These are phyloP conservation scores for Oryza longistaminata DNA, from an alignment of 176 grass and related monocot species.

Conservation along the genomic window DNA sequence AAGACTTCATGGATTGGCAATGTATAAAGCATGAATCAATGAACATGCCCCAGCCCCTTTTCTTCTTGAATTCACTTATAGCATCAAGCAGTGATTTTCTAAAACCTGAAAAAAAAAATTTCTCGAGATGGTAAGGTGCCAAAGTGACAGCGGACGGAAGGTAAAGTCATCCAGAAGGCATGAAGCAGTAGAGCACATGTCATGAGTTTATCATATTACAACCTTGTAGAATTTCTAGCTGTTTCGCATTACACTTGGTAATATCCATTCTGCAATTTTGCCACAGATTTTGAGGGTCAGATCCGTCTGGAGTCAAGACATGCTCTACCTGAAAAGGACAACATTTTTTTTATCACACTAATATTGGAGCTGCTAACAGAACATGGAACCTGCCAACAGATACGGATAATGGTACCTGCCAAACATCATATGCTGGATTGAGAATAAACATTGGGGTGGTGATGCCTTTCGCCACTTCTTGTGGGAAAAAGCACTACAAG, in stretches of 20 bases:
- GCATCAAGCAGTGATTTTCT: conserved; percentile 61
- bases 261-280: conserved; percentile 70
- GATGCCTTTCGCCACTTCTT: conserved; percentile 72
- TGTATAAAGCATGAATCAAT: conserved; percentile 79
- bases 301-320: conserved; percentile 66
- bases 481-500: conserved; percentile 67
- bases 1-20: conserved; percentile 59
- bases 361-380: conserved; percentile 19
- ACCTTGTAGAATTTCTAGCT: conserved; percentile 74
- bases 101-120: conserved; percentile 46
- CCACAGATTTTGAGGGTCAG: conserved; percentile 64
- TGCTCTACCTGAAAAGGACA: conserved; percentile 60
- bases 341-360: background rate
- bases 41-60: conserved; percentile 75
- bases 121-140: background rate
- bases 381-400: conserved; percentile 14
- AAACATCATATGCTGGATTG: conserved; percentile 86
- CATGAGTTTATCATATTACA: conserved; percentile 7
- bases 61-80: conserved; percentile 57
- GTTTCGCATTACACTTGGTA: conserved; percentile 60
- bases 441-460: conserved; percentile 78
- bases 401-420: conserved; percentile 65
- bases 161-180: background rate
- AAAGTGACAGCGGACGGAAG: background rate
- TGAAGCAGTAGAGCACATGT: conserved; percentile 5